Evolutionary conservation across 1,284 basidiomycete genomes (phyloP).

Genomic region (Trichosporon sp.): DNA sequence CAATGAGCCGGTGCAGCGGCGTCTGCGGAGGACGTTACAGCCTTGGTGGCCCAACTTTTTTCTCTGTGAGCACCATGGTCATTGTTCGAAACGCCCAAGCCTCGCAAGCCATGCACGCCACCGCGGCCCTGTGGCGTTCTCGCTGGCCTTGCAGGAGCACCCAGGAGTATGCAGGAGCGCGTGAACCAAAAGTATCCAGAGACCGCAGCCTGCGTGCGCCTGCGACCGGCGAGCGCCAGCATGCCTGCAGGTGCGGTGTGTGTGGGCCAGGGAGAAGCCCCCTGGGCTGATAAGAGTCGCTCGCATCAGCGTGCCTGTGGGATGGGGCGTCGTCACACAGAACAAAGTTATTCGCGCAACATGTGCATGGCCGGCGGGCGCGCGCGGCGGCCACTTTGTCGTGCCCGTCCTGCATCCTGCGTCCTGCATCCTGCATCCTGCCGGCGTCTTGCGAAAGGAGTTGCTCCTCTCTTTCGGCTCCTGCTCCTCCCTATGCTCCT

Average conservation of each 20-base stretch:
- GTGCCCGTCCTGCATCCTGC: neutral
- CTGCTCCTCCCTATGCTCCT: neutral
- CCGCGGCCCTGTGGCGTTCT: neutral
- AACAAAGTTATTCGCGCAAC: neutral
- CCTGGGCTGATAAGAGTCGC: neutral
- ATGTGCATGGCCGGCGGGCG: neutral
- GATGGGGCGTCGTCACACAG: neutral
- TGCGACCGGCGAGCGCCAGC: neutral
- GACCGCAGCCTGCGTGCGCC: neutral
- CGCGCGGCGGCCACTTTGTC: neutral
- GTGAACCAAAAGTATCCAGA: neutral
- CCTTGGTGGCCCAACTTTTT: neutral
- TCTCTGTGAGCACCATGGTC: neutral
- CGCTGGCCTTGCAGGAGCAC: neutral
- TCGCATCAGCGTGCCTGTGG: neutral
- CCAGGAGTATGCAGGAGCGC: neutral
- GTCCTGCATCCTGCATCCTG: neutral
- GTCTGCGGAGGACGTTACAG: neutral
- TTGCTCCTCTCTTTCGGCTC: neutral
- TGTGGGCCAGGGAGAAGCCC: neutral
- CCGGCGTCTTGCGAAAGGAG: neutral
- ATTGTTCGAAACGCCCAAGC: slow-evolving; percentile 1
- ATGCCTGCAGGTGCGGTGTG: neutral
- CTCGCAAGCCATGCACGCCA: neutral
- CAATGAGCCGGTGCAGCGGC: neutral